A percentile compares a stretch with the other conserved stretches of the same genome.
These are phyloP conservation scores for Nakazawaea siamensis DNA, from an alignment of 805 yeast species.

Conservation along the genomic window DNA sequence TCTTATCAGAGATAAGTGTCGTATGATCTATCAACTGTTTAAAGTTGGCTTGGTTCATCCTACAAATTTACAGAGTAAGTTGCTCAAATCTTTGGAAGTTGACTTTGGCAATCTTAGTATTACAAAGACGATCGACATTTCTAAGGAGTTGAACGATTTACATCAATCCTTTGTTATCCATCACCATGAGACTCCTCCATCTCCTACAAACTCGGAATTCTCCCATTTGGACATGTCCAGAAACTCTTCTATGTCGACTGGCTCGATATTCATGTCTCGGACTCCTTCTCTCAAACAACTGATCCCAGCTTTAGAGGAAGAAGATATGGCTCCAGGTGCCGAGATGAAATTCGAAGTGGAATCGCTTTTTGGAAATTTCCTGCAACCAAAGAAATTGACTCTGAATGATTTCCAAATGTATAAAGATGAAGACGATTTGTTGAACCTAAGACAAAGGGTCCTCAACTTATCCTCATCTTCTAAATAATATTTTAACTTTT, in stretches of 20 bases:
- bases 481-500: no score
- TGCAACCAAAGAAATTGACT: not conserved
- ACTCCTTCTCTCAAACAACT: conserved; percentile 4
- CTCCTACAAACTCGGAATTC: not conserved
- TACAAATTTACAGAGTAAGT: not conserved
- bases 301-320: not conserved
- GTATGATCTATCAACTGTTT: no score
- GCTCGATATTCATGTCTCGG: conserved; percentile 6
- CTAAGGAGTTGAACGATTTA: conserved; percentile 8
- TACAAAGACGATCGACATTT: conserved; percentile 5
- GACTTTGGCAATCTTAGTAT: not conserved
- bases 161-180: conserved; percentile 7
- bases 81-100: not conserved
- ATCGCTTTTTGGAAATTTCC: conserved; percentile 1
- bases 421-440: conserved; percentile 9
- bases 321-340: not conserved
- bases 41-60: not conserved
- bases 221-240: conserved; percentile 8
- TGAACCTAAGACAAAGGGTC: conserved; percentile 6
- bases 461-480: no score
- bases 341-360: conserved; percentile 4
- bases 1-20: not conserved
- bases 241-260: conserved; percentile 3
- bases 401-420: conserved; percentile 1
- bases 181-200: not conserved